Evolutionary conservation across 495 filamentous ascomycete species (phyloP).

Genomic region (Aspergillus ellipticus): DNA sequence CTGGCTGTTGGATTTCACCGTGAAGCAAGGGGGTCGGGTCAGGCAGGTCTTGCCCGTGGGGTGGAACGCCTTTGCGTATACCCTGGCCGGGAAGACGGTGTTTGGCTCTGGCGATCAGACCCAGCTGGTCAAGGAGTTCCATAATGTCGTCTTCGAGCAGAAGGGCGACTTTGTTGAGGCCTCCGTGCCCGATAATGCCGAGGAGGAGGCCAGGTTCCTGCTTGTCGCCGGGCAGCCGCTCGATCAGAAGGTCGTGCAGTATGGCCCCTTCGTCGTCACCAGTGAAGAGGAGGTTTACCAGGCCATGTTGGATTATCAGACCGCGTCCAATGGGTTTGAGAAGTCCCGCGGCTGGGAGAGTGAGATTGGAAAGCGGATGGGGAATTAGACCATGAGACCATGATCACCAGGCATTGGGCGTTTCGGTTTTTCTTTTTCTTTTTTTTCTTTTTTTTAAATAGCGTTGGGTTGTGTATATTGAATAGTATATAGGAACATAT

Average conservation of each 20-base stretch:
- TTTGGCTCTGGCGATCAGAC: constrained; percentile 61
- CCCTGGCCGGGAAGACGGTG: constrained; percentile 62
- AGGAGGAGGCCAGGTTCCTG: constrained; percentile 65
- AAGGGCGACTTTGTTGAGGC: constrained; percentile 69
- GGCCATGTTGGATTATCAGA: constrained; percentile 86
- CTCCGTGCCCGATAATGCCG: constrained; percentile 64
- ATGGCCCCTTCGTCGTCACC: constrained; percentile 90
- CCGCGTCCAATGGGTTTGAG: constrained; percentile 85
- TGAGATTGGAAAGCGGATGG: constrained; percentile 89
- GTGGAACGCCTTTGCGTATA: constrained; percentile 92
- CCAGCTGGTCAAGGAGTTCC: constrained; percentile 61
- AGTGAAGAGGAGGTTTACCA: constrained; percentile 82
- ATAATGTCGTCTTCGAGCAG: constrained; percentile 88
- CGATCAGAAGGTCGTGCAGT: constrained; percentile 91
- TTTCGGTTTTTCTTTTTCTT: not conserved
- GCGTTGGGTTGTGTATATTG: no score
- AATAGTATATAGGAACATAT: no score
- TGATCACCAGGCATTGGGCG: no score
- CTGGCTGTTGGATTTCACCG: constrained; percentile 85
- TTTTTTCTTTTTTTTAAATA: no score
- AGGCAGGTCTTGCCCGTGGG: constrained; percentile 69
- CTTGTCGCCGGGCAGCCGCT: constrained; percentile 82
- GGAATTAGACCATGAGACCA: no score
- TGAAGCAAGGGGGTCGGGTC: constrained; percentile 73
- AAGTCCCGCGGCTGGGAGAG: constrained; percentile 77